Evolutionary conservation across 495 filamentous ascomycete genomes (phyloP).

Genomic region (Tuber brumale): DNA sequence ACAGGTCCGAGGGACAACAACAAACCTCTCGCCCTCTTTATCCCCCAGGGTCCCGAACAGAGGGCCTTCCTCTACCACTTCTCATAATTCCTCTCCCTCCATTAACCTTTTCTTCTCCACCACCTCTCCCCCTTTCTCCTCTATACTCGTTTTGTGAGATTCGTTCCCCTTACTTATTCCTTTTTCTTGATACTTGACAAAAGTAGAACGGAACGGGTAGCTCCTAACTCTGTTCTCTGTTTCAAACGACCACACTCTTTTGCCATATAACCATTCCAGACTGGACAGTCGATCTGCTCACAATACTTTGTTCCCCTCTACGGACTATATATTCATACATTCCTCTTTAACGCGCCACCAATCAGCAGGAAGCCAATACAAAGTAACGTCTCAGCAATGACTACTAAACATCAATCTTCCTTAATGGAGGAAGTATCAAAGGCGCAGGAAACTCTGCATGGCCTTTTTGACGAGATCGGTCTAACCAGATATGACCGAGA

Average conservation of each 20-base stretch:
- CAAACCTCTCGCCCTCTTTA: not conserved
- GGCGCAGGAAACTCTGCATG: conserved; percentile 55
- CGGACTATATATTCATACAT: not conserved
- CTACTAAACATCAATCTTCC: conserved; percentile 18
- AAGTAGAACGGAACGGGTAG: not conserved
- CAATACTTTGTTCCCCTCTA: not conserved
- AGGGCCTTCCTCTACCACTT: not conserved
- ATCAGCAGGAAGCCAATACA: not conserved
- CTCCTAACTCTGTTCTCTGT: not conserved
- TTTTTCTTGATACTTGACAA: not conserved
- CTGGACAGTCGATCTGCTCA: conserved; percentile 19
- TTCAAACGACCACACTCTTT: not conserved
- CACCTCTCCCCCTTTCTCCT: not conserved
- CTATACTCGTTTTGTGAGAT: not conserved
- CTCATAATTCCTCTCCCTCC: not conserved
- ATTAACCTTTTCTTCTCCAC: not conserved
- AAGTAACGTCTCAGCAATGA: not conserved
- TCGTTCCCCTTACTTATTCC: not conserved
- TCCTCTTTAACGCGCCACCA: not conserved
- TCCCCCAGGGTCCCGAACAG: not conserved
- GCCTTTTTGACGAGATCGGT: conserved; percentile 93
- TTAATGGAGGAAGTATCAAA: conserved; percentile 31
- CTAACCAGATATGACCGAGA: conserved; percentile 85
- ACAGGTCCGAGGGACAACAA: not conserved
- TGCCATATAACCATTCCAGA: not conserved